Evolutionary conservation across 225 moss, liverwort and hornwort species (phyloP), one percentile per base, ranked within the genome.

Genomic region (Takakia lepidozioides): DNA sequence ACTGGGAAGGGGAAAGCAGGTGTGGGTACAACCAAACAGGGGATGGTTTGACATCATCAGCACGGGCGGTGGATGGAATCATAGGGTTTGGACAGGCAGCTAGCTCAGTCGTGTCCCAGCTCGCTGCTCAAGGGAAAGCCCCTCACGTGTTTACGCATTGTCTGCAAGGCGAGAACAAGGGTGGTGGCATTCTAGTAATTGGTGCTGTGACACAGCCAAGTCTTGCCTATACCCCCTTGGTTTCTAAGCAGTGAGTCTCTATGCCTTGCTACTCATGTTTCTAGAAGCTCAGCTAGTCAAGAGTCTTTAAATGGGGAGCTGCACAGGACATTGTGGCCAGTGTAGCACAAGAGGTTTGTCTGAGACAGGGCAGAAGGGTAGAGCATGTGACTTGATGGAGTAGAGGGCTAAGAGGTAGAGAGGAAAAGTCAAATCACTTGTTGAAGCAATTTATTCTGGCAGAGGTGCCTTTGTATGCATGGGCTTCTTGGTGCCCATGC

Each of bases 11-110:
- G 11, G 11, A 1, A 32, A 50, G 15, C 75, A 78, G 78, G 53
- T 78, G 78, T 65, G 73, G 78, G 38, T 61, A 57, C 55, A 72
- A 78, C 37, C 78, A 78, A 65, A 49, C 72, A 17, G 78, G 78
- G 20, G 19, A 46, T 1, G 52, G 60, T 32, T 51, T 78, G 14
- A 61, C 61, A 45, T 19, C 56, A 36, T 15, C 61, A 19, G 16
- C 21, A 19, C 24, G 54, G 16, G 73, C 78, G 10, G 60, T 68
- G 23, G 73, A 78, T 57, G 78, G 78, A 29, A 65, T 78, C 30
- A 61, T 78, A 63, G 78, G 78, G 44, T 69, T 78, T 49, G 73
- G 78, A 21, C 61, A 38, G 45, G 35, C 60, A 11, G 14, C 44
- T 29, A 48, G 68, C 14, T 78, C 78, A 25, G 64, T 73, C 21